Evolutionary conservation across 495 filamentous ascomycete species (phyloP).

Genomic region (Aspergillus haitiensis): DNA sequence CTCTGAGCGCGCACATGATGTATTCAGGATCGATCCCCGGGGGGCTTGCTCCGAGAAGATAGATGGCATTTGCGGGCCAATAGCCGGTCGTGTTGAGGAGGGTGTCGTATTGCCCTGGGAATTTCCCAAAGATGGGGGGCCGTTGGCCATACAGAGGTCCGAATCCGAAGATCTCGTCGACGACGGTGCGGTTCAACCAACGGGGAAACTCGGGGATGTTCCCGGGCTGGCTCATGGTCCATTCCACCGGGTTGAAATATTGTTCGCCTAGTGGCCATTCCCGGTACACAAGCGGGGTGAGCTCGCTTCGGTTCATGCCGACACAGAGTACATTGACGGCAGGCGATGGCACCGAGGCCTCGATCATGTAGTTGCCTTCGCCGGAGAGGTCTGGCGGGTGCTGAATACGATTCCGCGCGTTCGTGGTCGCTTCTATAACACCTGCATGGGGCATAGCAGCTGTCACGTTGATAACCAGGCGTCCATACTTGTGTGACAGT

Average conservation of each 20-base stretch:
- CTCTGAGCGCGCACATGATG: slow-evolving; percentile 63
- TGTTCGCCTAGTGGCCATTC: slow-evolving; percentile 51
- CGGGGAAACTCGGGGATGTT: slow-evolving; percentile 31
- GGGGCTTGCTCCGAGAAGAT: slow-evolving; percentile 59
- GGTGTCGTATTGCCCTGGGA: slow-evolving; percentile 62
- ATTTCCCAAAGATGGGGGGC: slow-evolving; percentile 65
- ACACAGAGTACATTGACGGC: slow-evolving; percentile 69
- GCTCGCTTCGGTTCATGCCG: slow-evolving; percentile 56
- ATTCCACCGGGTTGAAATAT: slow-evolving; percentile 37
- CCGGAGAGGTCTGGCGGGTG: slow-evolving; percentile 65
- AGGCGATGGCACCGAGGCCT: slow-evolving; percentile 65
- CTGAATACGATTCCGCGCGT: slow-evolving; percentile 60
- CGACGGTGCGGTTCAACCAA: slow-evolving; percentile 57
- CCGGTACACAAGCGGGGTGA: slow-evolving; percentile 61
- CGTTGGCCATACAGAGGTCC: slow-evolving; percentile 47
- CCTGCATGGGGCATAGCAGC: slow-evolving; percentile 72
- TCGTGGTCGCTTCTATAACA: slow-evolving; percentile 58
- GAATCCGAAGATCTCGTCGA: slow-evolving; percentile 71
- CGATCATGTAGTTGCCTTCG: slow-evolving; percentile 62
- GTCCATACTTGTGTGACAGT: slow-evolving; percentile 42
- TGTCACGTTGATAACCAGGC: slow-evolving; percentile 70
- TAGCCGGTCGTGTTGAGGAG: slow-evolving; percentile 54
- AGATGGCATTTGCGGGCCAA: slow-evolving; percentile 53
- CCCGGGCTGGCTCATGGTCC: slow-evolving; percentile 19
- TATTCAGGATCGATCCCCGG: slow-evolving; percentile 39